Percentiles rank a stretch among this genome's conserved stretches.
Conservation (phyloP, 225 moss, liverwort and hornwort species). For the Sphagnum contortum region DNA sequence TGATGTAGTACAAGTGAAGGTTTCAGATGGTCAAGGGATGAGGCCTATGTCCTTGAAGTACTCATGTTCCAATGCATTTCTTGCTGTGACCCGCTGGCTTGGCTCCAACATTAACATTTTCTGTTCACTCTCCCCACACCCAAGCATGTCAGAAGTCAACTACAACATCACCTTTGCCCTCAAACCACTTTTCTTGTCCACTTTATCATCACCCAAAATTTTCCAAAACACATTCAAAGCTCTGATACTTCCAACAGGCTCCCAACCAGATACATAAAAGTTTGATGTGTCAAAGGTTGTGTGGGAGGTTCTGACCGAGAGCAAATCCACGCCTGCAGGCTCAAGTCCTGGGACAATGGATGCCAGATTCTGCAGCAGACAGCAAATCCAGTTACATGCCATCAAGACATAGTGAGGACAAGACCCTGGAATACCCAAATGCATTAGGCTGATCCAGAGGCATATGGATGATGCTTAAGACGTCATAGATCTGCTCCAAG, state of each 20-base stretch:
- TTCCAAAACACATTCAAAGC: no score
- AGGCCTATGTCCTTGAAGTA: constrained; percentile 87
- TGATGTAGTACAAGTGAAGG: constrained; percentile 7
- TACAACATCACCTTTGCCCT: no score
- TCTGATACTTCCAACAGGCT: no score
- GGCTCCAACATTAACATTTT: constrained; percentile 94
- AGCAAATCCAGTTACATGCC: not conserved
- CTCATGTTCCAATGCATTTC: constrained; percentile 86
- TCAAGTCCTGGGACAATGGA: constrained; percentile 79
- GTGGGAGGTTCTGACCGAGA: constrained; percentile 37
- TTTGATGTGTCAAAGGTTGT: no score
- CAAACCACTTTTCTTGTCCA: no score
- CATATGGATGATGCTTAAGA: no score
- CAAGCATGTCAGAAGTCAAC: not conserved
- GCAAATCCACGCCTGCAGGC: constrained; percentile 69
- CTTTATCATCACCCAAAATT: no score
- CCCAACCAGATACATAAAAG: no score
- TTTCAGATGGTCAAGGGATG: constrained; percentile 46
- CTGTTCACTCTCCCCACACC: constrained; percentile 26
- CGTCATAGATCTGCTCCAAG: no score
- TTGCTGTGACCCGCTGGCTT: constrained; percentile 75
- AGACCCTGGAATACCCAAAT: not conserved
- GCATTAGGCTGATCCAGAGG: no score
- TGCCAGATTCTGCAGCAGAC: constrained; percentile 51
- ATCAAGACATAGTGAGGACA: not conserved